A percentile compares a stretch with the other conserved stretches of the same genome.
Evolutionary conservation across 495 filamentous ascomycete species (phyloP).

Genomic region (Talaromyces borbonicus): DNA sequence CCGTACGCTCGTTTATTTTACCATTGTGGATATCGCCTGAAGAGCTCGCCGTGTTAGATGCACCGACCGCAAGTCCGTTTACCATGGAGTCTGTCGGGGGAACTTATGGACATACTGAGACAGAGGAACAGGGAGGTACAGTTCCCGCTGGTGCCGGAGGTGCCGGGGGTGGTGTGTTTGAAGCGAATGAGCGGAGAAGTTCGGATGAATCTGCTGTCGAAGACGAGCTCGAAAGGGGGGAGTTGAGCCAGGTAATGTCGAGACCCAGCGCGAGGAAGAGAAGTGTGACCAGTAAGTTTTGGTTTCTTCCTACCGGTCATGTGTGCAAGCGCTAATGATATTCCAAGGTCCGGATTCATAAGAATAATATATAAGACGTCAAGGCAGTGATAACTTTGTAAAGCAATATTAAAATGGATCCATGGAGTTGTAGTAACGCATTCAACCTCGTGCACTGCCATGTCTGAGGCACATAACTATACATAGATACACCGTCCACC

Average conservation of each 20-base stretch:
- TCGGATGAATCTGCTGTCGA: conserved; percentile 9
- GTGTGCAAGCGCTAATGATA: neutral
- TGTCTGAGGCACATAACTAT: too few species aligned
- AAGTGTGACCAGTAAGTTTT: conserved; percentile 19
- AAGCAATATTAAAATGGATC: too few species aligned
- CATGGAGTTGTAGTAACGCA: too few species aligned
- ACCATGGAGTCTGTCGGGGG: conserved; percentile 81
- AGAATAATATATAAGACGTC: too few species aligned
- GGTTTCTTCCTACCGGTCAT: neutral
- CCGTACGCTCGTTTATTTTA: conserved; percentile 61
- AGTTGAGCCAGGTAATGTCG: conserved; percentile 24
- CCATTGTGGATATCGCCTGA: conserved; percentile 56
- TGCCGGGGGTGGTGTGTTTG: neutral
- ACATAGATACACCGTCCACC: too few species aligned
- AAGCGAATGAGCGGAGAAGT: neutral
- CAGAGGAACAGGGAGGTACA: neutral
- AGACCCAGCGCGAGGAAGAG: conserved; percentile 19
- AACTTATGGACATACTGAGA: conserved; percentile 40
- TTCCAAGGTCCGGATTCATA: too few species aligned
- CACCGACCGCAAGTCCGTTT: conserved; percentile 70
- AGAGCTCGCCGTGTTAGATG: conserved; percentile 67
- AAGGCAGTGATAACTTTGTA: too few species aligned
- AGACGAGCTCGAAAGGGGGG: conserved; percentile 34
- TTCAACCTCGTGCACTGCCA: too few species aligned
- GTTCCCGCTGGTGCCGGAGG: neutral